Base-by-base conservation (phyloP, 495 filamentous ascomycete genomes). In the Copromyces sp. region DNA sequence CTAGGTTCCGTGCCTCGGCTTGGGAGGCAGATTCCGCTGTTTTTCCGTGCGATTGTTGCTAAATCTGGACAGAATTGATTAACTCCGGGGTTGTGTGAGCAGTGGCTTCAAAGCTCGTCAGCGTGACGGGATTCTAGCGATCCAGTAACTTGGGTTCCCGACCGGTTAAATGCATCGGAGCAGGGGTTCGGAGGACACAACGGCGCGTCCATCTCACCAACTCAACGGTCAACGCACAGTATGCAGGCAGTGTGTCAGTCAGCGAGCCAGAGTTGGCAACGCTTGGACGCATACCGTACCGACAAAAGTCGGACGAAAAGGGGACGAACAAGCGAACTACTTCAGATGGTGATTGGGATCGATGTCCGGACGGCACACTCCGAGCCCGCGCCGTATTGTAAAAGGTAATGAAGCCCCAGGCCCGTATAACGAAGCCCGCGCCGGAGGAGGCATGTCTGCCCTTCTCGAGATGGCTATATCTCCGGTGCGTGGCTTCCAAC, bases 141-240 rank as follows among this genome's bases (percentile, higher is more conserved):
- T 74, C 80, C 80, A 76, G 76, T 69, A 74, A 72, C 77, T 73
- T 80, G 78, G 78, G 78, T 77, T 70, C 75, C 75, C 80, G 72
- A 73, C 76, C 78, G 77, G 78, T 76, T 80, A 77, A 80, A 77
- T 73, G 78, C 80, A 78, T 71, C 45, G 32, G 53, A 59, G 70
- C 70, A 45, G 70, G 70, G 70, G 40, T 61, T 69, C 72, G 73
- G 78, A 78, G 78, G 75, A 76, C 35, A 73, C 73, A 79, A 79
- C 76, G 77, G 75, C 77, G 77, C 76, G 70, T 75, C 29, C 53
- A 76, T 76, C 71, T 74, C 61, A 69, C 69, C 70, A 44, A 70
- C 42, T 20, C 68, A 76, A 74, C 77, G 68, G 75, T 65, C 35
- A 17, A 35, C 29, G 53, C 53, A 65, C 53, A 65, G 53, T 65